phyloP scores from a whole-genome alignment of 129 eudicot genomes.

The Scalesia atractyloides region DNA sequence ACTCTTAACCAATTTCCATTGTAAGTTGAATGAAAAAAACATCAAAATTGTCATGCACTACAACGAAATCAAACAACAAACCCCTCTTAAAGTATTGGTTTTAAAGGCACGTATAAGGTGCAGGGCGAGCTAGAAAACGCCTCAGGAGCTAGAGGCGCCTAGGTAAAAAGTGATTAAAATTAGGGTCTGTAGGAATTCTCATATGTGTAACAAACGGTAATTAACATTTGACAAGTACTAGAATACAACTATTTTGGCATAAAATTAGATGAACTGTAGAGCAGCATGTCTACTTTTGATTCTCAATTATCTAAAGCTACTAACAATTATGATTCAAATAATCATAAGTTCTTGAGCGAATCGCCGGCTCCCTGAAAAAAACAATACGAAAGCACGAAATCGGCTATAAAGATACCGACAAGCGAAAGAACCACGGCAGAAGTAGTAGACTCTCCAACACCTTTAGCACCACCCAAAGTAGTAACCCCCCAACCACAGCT shows the following conservation, averaged over 20 bases:
- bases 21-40: no score
- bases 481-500: slow-evolving; percentile 22
- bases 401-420: slow-evolving; percentile 87
- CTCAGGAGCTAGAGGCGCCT: no score
- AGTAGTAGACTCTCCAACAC: slow-evolving; percentile 97
- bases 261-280: not conserved
- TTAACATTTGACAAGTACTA: not conserved
- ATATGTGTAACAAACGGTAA: not conserved
- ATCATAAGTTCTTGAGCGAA: slow-evolving; percentile 63
- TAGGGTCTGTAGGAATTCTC: no score
- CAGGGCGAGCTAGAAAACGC: no score
- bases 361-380: slow-evolving; percentile 97
- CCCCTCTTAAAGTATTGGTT: not conserved
- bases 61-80: no score
- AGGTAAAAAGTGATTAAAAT: no score
- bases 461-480: slow-evolving; percentile 93
- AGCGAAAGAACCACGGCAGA: slow-evolving; percentile 92
- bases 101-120: no score
- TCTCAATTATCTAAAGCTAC: not conserved
- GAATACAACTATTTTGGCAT: not conserved
- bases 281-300: not conserved
- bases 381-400: slow-evolving; percentile 77
- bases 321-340: slow-evolving; percentile 4
- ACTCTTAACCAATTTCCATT: no score
- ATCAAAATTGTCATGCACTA: no score